phyloP scores from a whole-genome alignment of 2,329 filamentous ascomycete species.

The Hyphodiscus sp. region DNA sequence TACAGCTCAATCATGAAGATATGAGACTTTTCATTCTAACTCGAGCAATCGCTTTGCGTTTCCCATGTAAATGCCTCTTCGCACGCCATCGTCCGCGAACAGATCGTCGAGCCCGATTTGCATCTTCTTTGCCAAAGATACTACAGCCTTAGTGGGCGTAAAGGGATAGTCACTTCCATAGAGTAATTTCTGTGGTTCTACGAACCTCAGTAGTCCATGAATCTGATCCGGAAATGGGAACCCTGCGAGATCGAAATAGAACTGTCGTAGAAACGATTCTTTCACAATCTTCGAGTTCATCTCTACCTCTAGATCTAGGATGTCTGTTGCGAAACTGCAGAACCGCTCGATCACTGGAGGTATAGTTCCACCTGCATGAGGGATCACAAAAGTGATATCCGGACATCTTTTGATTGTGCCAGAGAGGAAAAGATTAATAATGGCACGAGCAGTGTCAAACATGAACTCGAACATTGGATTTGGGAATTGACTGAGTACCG shows the following conservation, averaged over 20 bases:
- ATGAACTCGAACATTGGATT: neutral
- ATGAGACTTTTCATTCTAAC: neutral
- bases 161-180: constrained; percentile 50
- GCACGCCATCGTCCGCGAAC: constrained; percentile 21
- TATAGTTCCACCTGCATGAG: constrained; percentile 5
- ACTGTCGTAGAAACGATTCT: constrained; percentile 14
- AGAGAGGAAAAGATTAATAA: constrained; percentile 7
- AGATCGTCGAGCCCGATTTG: constrained; percentile 33
- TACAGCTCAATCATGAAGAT: too few relatives aligned
- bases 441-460: constrained; percentile 1
- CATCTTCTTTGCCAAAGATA: constrained; percentile 35
- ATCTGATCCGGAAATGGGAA: constrained; percentile 43
- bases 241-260: constrained; percentile 47
- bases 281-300: neutral
- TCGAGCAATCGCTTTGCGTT: neutral
- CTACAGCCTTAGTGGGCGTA: constrained; percentile 30
- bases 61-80: constrained; percentile 1
- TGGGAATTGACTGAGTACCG: neutral
- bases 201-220: constrained; percentile 38
- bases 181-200: constrained; percentile 36
- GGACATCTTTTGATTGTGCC: constrained; percentile 2
- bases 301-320: neutral
- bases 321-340: neutral
- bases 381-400: constrained; percentile 10
- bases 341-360: constrained; percentile 7